phyloP scores from a whole-genome alignment of 192 early-diverging fungal genomes.

The Coemansia sp. region DNA sequence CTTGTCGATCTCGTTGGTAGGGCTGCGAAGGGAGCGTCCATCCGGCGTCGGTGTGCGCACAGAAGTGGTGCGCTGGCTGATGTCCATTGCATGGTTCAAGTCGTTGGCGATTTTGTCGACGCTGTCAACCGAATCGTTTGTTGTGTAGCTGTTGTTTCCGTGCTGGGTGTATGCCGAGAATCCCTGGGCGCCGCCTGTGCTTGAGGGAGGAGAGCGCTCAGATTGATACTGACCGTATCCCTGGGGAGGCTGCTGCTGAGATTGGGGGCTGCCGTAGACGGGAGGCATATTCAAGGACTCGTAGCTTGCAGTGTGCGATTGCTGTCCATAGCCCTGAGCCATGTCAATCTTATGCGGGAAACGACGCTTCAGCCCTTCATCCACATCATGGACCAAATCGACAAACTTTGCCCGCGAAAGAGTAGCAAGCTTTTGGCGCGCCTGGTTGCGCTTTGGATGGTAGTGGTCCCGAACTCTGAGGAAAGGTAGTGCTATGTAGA shows the following conservation, averaged over 20 bases:
- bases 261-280: constrained; percentile 17
- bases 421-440: constrained; percentile 94
- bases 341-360: constrained; percentile 49
- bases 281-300: constrained; percentile 36
- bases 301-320: constrained; percentile 27
- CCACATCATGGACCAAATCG: constrained; percentile 90
- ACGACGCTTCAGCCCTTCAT: constrained; percentile 62
- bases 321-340: constrained; percentile 12
- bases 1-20: constrained; percentile 47
- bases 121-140: constrained; percentile 20
- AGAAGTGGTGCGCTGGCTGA: constrained; percentile 18
- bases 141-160: neutral
- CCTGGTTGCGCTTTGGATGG: constrained; percentile 91
- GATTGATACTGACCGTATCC: constrained; percentile 8
- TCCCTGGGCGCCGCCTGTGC: constrained; percentile 24
- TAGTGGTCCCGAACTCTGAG: constrained; percentile 82
- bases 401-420: constrained; percentile 84
- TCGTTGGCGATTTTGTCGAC: constrained; percentile 30
- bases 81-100: constrained; percentile 25
- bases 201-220: constrained; percentile 32
- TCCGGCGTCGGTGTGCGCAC: constrained; percentile 25
- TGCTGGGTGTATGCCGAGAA: constrained; percentile 13
- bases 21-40: constrained; percentile 11
- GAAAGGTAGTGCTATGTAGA: constrained; percentile 64
- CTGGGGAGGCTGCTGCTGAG: constrained; percentile 18